Base-by-base conservation (phyloP, 257 asterid species). In the Ilex asprella region DNA sequence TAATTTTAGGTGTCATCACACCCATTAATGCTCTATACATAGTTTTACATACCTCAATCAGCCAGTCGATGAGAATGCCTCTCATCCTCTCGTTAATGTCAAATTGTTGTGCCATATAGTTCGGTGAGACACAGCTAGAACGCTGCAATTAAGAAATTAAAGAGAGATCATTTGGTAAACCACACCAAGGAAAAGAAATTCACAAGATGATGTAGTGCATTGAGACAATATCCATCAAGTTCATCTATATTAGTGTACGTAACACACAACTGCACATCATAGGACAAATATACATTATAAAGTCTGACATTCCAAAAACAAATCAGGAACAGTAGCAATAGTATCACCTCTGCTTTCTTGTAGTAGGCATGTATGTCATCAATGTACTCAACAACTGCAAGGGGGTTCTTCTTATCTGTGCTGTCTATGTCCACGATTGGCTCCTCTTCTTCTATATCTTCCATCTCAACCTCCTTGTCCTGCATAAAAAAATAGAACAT, bases 11-110 rank as follows among this genome's bases (percentile, higher is more conserved):
- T 49, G 14, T 49, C 10, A 53, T 10, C 1, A 53, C 12, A 55
- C 52, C 39, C 14, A 55, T 60, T 6, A 30, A n/a, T 16, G 29
- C 30, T 1, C 16, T 52, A 32, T 12, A 2, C 2, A 6, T 54
- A 31, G 2, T 39, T 46, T 55, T 35, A 30, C 55, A 10, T 77
- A 92, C 99, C 97, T 93, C 95, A 12, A 89, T 87, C 67, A 93
- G 84, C 99, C 99, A 93, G 64, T 93, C 97, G 30, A 93, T 82
- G 6, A 93, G 90, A 73, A 93, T 89, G 1, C 81, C 86, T 61
- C 99, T 79, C 99, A 93, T 93, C 63, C 87, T 75, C 7, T 89
- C 99, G 62, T 93, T 93, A 30, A 89, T 76, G 61, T 89, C 99
- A 39, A 51, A 69, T 71, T 93, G 99, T 11, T 72, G 80, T 7